Conservation (phyloP, 495 filamentous ascomycete genomes). For the Haplographium delicatum region DNA sequence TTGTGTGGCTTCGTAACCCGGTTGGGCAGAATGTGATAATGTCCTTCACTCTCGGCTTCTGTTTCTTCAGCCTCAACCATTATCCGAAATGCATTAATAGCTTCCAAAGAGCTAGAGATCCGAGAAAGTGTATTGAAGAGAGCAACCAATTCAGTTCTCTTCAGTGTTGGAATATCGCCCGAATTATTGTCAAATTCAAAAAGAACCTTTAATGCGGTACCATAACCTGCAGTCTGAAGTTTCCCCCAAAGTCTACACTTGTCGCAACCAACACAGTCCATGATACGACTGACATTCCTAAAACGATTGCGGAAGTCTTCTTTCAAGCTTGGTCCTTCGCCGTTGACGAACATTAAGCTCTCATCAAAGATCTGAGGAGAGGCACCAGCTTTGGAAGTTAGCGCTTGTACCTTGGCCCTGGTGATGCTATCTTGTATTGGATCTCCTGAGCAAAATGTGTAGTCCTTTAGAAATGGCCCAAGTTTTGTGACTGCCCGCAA, state of each 20-base stretch:
- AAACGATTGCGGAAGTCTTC: constrained; percentile 98
- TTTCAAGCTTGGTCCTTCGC: constrained; percentile 66
- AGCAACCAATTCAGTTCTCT: constrained; percentile 88
- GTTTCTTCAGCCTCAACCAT: constrained; percentile 56
- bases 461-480: constrained; percentile 72
- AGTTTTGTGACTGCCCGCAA: constrained; percentile 88
- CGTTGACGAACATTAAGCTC: constrained; percentile 83
- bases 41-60: constrained; percentile 18
- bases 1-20: constrained; percentile 22
- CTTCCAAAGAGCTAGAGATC: constrained; percentile 71
- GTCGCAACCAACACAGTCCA: constrained; percentile 99
- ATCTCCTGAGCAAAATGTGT: constrained; percentile 92
- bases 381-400: constrained; percentile 62
- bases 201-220: constrained; percentile 88
- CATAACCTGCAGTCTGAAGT: constrained; percentile 92
- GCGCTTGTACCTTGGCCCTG: constrained; percentile 67
- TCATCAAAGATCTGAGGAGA: constrained; percentile 86
- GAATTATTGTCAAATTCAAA: constrained; percentile 84
- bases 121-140: constrained; percentile 90
- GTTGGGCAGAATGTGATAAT: constrained; percentile 4
- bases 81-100: constrained; percentile 65
- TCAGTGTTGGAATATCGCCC: constrained; percentile 65
- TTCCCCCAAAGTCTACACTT: constrained; percentile 99
- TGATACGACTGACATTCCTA: constrained; percentile 89
- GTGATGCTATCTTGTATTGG: constrained; percentile 70